Evolutionary conservation across 306 rosid genomes (phyloP), one percentile per base, ranked within the genome.

Genomic region (Cicer bijugum): DNA sequence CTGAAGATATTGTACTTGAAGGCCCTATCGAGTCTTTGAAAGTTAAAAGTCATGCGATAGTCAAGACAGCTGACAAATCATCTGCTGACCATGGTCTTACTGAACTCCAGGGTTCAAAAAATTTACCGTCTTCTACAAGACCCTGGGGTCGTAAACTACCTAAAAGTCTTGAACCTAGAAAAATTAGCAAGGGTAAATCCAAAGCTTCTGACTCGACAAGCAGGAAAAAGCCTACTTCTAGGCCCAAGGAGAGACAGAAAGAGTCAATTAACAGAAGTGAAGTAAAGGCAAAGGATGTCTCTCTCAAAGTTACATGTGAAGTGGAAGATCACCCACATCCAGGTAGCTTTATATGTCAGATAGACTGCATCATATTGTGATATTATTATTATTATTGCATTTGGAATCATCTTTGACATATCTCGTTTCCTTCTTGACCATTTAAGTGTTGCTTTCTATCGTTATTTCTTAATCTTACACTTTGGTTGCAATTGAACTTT

Each of bases 81-180:
- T 85, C 78, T 61, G 78, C 75, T 71, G 77, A 70, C 72, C 33
- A 51, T 65, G 82, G 53, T 46, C 60, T 82, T 61, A 78, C 80
- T 64, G 84, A 79, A 74, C 71, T 86, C 72, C 86, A 74, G 59
- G 80, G 40, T 61, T 78, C 67, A 12, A 82, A 85, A 61, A 71
- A 75, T 68, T 73, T 77, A 50, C 42, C 63, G 40, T 63, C 87
- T 75, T 58, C 84, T 76, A 75, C 86, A 42, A 82, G 82, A 81
- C 72, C 90, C 28, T 75, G 80, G 70, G 87, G 91, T 62, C 82
- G 73, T 67, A 90, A 87, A 82, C 84, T 82, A 80, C 84, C 91
- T 11, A 85, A 75, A 78, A 78, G 82, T 69, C 81, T 80, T 46
- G 75, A 64, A 56, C 75, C 84, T 72, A 50, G 50, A 59, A 87